A percentile compares a stretch with the other conserved stretches of the same genome.
These are phyloP conservation scores for Ogataea allantospora DNA, from an alignment of 805 yeast species.

Conservation along the genomic window DNA sequence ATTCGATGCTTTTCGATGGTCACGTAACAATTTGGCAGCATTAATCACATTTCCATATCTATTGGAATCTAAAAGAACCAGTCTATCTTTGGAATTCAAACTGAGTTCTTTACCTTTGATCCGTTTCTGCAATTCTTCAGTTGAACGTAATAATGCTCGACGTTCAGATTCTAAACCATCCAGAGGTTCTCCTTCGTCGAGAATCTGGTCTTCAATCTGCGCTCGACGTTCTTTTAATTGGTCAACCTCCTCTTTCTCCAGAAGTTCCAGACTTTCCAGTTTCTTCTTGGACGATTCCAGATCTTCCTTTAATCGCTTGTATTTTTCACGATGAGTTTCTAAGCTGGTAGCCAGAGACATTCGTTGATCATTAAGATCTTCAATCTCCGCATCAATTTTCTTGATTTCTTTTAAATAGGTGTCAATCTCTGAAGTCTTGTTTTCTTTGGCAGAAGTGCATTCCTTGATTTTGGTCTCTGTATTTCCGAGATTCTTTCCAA, in stretches of 20 bases:
- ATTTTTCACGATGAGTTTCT: constrained; percentile 35
- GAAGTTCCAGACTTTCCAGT: constrained; percentile 13
- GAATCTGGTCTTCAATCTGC: constrained; percentile 23
- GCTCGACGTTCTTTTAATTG: constrained; percentile 27
- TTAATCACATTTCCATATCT: constrained; percentile 28
- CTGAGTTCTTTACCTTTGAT: constrained; percentile 17
- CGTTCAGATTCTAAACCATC: constrained; percentile 17
- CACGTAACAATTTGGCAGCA: constrained; percentile 44
- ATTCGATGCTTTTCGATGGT: constrained; percentile 29
- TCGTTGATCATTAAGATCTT: constrained; percentile 33
- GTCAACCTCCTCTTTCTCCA: constrained; percentile 21
- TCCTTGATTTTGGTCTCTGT: constrained; percentile 17
- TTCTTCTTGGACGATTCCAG: constrained; percentile 12
- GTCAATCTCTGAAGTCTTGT: constrained; percentile 6
- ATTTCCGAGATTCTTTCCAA: constrained; percentile 19
- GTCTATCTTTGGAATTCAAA: constrained; percentile 48
- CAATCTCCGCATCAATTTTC: constrained; percentile 26
- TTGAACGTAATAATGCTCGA: constrained; percentile 9
- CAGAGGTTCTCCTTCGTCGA: constrained; percentile 20
- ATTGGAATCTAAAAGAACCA: constrained; percentile 42
- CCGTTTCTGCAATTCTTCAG: constrained; percentile 19
- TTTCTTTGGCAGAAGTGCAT: constrained; percentile 9
- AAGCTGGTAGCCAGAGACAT: constrained; percentile 36
- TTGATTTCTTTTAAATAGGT: constrained; percentile 12
- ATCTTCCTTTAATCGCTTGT: constrained; percentile 29